These are phyloP conservation scores for Colletotrichum gloeosporioides DNA, from an alignment of 2,329 filamentous ascomycete species.

Conservation along the genomic window DNA sequence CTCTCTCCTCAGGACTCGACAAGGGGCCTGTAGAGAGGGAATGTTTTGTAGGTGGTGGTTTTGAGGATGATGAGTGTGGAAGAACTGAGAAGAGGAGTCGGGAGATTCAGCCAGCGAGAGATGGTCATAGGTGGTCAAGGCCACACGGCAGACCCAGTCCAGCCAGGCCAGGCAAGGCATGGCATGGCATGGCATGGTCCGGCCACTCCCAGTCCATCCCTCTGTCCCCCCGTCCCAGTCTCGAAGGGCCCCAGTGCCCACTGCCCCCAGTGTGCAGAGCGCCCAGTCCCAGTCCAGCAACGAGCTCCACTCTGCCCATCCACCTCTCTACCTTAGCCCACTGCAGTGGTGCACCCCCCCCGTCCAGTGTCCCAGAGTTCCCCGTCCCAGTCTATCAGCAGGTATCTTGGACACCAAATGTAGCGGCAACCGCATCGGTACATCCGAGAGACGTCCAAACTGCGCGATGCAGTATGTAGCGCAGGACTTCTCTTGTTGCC, in stretches of 20 bases:
- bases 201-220: constrained; percentile 13
- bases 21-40: constrained; percentile 19
- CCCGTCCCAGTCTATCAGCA: not conserved
- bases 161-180: constrained; percentile 16
- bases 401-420: not conserved
- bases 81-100: constrained; percentile 22
- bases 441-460: not conserved
- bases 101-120: constrained; percentile 10
- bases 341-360: not conserved
- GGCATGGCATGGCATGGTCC: constrained; percentile 19
- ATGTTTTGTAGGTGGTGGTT: not conserved
- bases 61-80: constrained; percentile 12
- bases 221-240: constrained; percentile 2
- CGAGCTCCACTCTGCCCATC: not conserved
- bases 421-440: not conserved
- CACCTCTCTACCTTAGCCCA: not conserved
- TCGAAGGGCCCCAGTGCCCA: not conserved
- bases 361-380: constrained; percentile 7
- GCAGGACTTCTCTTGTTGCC: not conserved
- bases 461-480: not conserved
- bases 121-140: constrained; percentile 19
- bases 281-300: not conserved
- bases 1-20: constrained; percentile 21
- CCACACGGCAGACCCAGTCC: constrained; percentile 15
- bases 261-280: not conserved